phyloP scores from a whole-genome alignment of 2,329 filamentous ascomycete species.

The Tetracladium maxilliforme region DNA sequence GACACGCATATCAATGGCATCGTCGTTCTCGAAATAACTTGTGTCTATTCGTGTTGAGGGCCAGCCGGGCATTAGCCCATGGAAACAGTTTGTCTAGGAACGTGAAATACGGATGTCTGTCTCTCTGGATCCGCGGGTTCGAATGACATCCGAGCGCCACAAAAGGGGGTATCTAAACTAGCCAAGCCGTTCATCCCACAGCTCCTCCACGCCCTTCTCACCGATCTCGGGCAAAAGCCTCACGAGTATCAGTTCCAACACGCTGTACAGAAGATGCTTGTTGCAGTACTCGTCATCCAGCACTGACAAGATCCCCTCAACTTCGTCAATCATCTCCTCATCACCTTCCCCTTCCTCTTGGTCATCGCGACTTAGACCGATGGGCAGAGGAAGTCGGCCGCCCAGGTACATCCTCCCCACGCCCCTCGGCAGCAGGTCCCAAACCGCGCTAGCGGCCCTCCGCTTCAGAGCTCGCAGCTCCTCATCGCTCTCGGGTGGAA shows the following conservation, averaged over 20 bases:
- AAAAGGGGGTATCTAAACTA: constrained; percentile 8
- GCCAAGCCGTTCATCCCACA: constrained; percentile 58
- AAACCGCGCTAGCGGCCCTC: constrained; percentile 47
- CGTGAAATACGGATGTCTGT: too few species aligned
- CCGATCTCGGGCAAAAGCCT: constrained; percentile 72
- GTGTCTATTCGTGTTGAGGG: too few species aligned
- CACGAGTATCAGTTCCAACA: constrained; percentile 71
- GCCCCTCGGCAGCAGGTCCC: constrained; percentile 25
- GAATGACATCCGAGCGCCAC: constrained; percentile 1
- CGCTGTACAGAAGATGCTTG: constrained; percentile 73
- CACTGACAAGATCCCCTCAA: constrained; percentile 49
- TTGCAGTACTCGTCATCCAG: constrained; percentile 81
- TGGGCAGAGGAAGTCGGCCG: constrained; percentile 16
- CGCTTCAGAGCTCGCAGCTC: constrained; percentile 46
- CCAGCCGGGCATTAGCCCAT: too few species aligned
- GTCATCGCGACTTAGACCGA: constrained; percentile 30
- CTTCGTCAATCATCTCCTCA: constrained; percentile 13
- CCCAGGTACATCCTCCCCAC: constrained; percentile 18
- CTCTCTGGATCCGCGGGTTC: too few species aligned
- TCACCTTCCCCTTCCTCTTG: constrained; percentile 4
- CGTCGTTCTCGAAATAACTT: too few species aligned
- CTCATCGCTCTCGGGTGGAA: constrained; percentile 45
- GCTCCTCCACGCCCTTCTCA: constrained; percentile 53
- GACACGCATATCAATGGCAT: too few species aligned
- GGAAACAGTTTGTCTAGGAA: too few species aligned